A percentile compares a stretch with the other conserved stretches of the same genome.
These are phyloP conservation scores for Aspergillus heteromorphus DNA, from an alignment of 495 filamentous ascomycete species.

Conservation along the genomic window DNA sequence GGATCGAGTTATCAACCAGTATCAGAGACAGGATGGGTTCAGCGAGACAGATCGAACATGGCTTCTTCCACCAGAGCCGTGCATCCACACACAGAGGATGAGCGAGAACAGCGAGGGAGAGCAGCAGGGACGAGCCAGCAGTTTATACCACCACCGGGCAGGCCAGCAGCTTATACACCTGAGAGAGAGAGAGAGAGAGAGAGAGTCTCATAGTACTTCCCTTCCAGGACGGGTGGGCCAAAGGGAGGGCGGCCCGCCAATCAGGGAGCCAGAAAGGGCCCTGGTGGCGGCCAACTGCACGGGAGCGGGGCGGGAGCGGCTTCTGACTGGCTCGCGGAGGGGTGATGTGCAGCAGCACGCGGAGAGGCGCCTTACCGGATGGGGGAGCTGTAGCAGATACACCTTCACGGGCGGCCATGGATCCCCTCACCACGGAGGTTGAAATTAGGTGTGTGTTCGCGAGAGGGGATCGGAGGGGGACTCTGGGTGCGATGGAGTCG, in stretches of 20 bases:
- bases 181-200: too few relatives aligned
- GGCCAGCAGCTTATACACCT: background rate
- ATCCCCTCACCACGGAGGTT: background rate
- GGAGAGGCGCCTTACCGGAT: slow-evolving; percentile 24
- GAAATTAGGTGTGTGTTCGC: background rate
- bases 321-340: background rate
- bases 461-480: background rate
- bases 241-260: background rate
- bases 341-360: slow-evolving; percentile 3
- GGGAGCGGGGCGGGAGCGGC: background rate
- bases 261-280: background rate
- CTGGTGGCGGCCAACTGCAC: background rate
- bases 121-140: background rate
- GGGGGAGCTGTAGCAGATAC: slow-evolving; percentile 37
- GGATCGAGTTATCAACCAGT: background rate
- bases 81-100: background rate
- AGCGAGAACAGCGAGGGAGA: background rate
- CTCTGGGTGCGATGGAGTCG: background rate
- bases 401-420: background rate
- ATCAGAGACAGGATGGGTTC: background rate
- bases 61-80: background rate
- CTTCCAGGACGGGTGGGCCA: too few relatives aligned
- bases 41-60: background rate
- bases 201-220: background rate
- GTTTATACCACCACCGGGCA: background rate